Evolutionary conservation across 805 yeast genomes (phyloP).

Genomic region (Candida silvatica): DNA sequence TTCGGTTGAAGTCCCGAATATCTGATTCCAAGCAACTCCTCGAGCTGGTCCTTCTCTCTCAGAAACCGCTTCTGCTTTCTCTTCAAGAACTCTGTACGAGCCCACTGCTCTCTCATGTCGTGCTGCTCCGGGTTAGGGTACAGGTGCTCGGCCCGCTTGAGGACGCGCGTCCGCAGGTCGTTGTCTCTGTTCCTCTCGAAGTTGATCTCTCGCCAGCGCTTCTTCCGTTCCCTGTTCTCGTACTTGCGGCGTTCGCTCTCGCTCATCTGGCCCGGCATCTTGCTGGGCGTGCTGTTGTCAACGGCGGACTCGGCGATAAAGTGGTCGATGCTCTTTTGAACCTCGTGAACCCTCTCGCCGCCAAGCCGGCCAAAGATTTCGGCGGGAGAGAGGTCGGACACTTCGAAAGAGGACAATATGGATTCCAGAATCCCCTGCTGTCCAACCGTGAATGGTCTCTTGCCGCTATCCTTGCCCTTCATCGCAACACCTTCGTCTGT

Average conservation of each 20-base stretch:
- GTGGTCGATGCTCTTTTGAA: slow-evolving; percentile 9
- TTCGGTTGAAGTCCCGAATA: slow-evolving; percentile 1
- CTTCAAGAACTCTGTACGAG: slow-evolving; percentile 59
- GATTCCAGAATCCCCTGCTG: slow-evolving; percentile 23
- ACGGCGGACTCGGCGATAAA: slow-evolving; percentile 6
- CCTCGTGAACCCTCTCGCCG: slow-evolving; percentile 4
- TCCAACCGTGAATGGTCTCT: not conserved
- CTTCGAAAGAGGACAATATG: slow-evolving; percentile 6
- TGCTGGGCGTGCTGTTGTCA: slow-evolving; percentile 1
- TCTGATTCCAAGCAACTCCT: slow-evolving; percentile 6
- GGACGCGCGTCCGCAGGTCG: slow-evolving; percentile 72
- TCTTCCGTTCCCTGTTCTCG: slow-evolving; percentile 71
- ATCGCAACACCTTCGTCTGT: too few relatives aligned
- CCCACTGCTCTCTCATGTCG: slow-evolving; percentile 55
- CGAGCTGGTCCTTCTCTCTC: slow-evolving; percentile 28
- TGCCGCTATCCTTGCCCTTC: not conserved
- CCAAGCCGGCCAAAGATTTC: slow-evolving; percentile 5
- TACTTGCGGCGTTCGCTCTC: slow-evolving; percentile 49
- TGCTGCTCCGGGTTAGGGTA: slow-evolving; percentile 55
- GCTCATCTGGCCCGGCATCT: slow-evolving; percentile 17
- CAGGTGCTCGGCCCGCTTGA: slow-evolving; percentile 57
- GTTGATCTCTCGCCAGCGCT: slow-evolving; percentile 78
- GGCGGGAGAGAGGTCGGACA: slow-evolving; percentile 3
- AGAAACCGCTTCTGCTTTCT: slow-evolving; percentile 53
- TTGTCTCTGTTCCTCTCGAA: slow-evolving; percentile 78